These are phyloP conservation scores for Coemansia sp. DNA, from an alignment of 192 early-diverging fungal species.

Conservation along the genomic window DNA sequence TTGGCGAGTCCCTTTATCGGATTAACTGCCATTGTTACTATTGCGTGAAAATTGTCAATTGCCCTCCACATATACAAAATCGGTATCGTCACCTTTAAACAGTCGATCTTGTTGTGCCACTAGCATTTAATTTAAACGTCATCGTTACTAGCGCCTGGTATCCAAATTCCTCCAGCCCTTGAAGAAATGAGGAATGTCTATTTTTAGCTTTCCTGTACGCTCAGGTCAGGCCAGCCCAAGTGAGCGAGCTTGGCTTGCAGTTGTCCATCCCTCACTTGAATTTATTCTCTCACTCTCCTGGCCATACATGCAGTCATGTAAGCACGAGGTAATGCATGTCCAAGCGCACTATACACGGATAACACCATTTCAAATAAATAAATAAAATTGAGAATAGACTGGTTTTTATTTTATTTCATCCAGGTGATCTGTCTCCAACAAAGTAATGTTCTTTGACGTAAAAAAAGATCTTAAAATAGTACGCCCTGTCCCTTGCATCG, in stretches of 20 bases:
- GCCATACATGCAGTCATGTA: not conserved
- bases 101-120: slow-evolving; percentile 1
- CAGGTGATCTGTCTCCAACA: not conserved
- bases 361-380: not conserved
- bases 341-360: not conserved
- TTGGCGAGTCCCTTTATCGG: slow-evolving; percentile 1
- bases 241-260: not conserved
- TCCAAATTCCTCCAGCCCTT: not conserved
- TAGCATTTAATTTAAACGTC: not conserved
- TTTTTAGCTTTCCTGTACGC: not conserved
- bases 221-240: slow-evolving; percentile 5
- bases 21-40: not conserved
- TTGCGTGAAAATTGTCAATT: not conserved
- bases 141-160: not conserved
- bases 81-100: not conserved
- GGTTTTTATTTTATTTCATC: not conserved
- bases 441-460: not conserved
- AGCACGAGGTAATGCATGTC: slow-evolving; percentile 1
- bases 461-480: not conserved
- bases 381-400: not conserved
- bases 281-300: not conserved
- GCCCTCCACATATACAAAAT: too few species aligned
- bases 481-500: slow-evolving; percentile 21
- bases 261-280: not conserved
- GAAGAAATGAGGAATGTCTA: not conserved